Conservation (phyloP, 768 basidiomycete species). For the Boletus pseudopeckii region DNA sequence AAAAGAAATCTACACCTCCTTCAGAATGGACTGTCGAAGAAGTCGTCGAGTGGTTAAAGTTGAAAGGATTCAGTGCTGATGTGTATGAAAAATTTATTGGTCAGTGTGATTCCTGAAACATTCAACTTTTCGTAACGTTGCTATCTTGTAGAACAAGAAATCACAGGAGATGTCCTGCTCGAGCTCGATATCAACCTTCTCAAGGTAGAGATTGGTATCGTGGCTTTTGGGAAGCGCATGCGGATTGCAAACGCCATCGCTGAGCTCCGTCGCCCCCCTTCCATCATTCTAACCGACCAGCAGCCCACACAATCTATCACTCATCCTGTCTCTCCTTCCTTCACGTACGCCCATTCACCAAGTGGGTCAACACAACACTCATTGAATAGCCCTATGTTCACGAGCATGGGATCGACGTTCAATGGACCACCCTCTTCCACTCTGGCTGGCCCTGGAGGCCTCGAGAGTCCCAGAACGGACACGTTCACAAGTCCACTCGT, state of each 20-base stretch:
- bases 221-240: constrained; percentile 91
- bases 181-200: constrained; percentile 90
- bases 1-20: constrained; percentile 44
- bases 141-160: constrained; percentile 81
- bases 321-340: constrained; percentile 30
- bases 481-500: constrained; percentile 15
- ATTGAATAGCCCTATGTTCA: constrained; percentile 38
- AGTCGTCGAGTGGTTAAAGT: constrained; percentile 84
- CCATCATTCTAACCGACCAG: constrained; percentile 52
- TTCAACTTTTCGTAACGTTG: neutral
- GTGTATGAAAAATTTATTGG: constrained; percentile 86
- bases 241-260: constrained; percentile 90
- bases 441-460: constrained; percentile 21
- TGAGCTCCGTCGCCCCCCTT: constrained; percentile 76
- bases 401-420: constrained; percentile 30
- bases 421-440: constrained; percentile 22
- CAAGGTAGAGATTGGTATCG: constrained; percentile 90
- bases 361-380: constrained; percentile 44
- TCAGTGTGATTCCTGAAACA: constrained; percentile 34
- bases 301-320: constrained; percentile 32
- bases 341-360: constrained; percentile 33
- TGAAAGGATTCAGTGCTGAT: constrained; percentile 79
- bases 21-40: constrained; percentile 85
- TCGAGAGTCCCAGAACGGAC: constrained; percentile 33
- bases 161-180: constrained; percentile 93